These are phyloP conservation scores for Asterophora parasitica DNA, from an alignment of 768 basidiomycete species.

Conservation along the genomic window DNA sequence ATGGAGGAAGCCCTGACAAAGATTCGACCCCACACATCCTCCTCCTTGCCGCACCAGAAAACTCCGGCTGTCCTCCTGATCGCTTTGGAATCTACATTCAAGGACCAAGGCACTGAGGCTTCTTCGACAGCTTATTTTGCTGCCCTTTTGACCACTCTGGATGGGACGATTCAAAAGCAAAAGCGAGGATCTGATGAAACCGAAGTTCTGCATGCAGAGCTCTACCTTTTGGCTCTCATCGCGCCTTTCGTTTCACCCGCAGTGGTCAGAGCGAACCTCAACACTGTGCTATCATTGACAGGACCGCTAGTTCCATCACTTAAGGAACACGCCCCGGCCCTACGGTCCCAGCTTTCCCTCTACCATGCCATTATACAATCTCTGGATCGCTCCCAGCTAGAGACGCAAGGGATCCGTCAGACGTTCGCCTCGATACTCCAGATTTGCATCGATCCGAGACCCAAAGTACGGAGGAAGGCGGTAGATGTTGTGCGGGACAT, in stretches of 20 bases:
- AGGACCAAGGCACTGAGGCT: constrained; percentile 60
- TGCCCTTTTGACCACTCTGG: constrained; percentile 80
- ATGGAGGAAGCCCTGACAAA: constrained; percentile 75
- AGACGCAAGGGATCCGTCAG: constrained; percentile 64
- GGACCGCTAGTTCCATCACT: constrained; percentile 74
- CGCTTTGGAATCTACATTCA: constrained; percentile 79
- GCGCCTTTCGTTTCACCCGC: constrained; percentile 72
- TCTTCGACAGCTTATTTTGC: constrained; percentile 93
- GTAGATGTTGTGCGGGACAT: constrained; percentile 81
- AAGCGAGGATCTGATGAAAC: constrained; percentile 51
- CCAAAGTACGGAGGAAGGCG: constrained; percentile 91
- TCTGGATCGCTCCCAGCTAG: constrained; percentile 71
- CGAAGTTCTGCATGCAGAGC: constrained; percentile 74
- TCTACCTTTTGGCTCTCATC: constrained; percentile 80
- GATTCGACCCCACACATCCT: constrained; percentile 81
- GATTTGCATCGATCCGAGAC: constrained; percentile 79
- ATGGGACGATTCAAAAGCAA: constrained; percentile 66
- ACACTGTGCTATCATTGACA: constrained; percentile 66
- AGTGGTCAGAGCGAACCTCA: constrained; percentile 76
- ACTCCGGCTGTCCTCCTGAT: constrained; percentile 79
- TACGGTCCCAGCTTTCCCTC: constrained; percentile 82
- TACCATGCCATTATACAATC: constrained; percentile 64
- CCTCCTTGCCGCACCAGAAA: constrained; percentile 82
- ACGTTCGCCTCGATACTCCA: constrained; percentile 83
- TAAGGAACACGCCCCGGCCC: constrained; percentile 61